These are phyloP conservation scores for Gynandropsis gynandra DNA, from an alignment of 345 rosid species.

Conservation along the genomic window DNA sequence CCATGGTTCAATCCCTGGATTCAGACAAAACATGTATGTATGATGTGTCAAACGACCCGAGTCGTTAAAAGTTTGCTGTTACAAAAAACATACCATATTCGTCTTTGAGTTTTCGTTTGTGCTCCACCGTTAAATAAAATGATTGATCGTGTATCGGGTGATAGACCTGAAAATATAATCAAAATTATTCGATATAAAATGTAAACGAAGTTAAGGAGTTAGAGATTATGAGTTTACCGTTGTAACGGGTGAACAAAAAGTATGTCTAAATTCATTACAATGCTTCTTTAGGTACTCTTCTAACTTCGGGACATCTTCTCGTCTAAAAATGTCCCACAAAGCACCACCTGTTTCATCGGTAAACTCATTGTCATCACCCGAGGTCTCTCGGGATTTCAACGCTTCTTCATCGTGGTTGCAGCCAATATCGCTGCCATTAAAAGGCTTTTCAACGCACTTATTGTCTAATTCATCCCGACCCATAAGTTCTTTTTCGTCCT, in stretches of 20 bases:
- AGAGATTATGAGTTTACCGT: constrained; percentile 35
- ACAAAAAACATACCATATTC: constrained; percentile 47
- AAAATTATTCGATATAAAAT: neutral
- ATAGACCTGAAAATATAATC: constrained; percentile 35
- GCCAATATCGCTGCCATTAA: constrained; percentile 2
- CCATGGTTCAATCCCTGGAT: constrained; percentile 81
- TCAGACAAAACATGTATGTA: neutral
- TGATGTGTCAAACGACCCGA: neutral
- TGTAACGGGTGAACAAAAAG: constrained; percentile 50
- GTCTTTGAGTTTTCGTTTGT: constrained; percentile 64
- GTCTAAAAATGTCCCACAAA: constrained; percentile 92
- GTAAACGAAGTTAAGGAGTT: neutral
- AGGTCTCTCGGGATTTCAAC: constrained; percentile 7
- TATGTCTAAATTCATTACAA: constrained; percentile 66
- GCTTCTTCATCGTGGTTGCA: constrained; percentile 16
- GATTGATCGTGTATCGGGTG: constrained; percentile 88
- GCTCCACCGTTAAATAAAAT: constrained; percentile 59
- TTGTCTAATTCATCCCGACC: neutral
- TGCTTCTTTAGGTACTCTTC: constrained; percentile 64
- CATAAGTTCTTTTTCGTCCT: constrained; percentile 44
- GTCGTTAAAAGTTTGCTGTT: neutral
- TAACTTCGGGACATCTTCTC: constrained; percentile 75
- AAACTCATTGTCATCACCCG: constrained; percentile 10
- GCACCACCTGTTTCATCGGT: constrained; percentile 45
- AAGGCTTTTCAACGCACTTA: constrained; percentile 12